Conservation (phyloP, 2,329 filamentous ascomycete genomes). For the Hypoxylon rubiginosum region DNA sequence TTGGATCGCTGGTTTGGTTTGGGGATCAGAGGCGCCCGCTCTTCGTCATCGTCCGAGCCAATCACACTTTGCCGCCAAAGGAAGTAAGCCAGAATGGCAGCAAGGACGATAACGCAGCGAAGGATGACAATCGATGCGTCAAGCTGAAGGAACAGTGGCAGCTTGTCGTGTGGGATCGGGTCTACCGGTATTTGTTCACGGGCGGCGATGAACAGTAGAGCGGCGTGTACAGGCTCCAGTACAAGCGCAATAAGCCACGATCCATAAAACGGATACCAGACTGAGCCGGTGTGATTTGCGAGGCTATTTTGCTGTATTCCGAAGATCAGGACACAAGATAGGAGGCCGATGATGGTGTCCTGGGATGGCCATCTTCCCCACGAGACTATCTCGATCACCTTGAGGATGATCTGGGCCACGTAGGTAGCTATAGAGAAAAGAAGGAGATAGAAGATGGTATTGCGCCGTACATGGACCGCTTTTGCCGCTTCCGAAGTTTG, state of each 20-base stretch:
- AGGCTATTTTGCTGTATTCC: slow-evolving; percentile 70
- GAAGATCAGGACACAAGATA: slow-evolving; percentile 75
- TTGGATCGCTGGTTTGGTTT: slow-evolving; percentile 54
- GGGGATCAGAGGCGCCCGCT: slow-evolving; percentile 70
- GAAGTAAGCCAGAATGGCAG: slow-evolving; percentile 48
- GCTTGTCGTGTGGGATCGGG: slow-evolving; percentile 26
- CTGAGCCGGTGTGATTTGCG: slow-evolving; percentile 62
- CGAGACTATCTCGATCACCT: slow-evolving; percentile 55
- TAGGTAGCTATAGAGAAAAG: slow-evolving; percentile 61
- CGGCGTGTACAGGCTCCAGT: slow-evolving; percentile 65
- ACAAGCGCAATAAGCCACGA: slow-evolving; percentile 71
- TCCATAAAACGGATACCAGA: slow-evolving; percentile 75
- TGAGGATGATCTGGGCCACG: slow-evolving; percentile 59
- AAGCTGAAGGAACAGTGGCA: slow-evolving; percentile 43
- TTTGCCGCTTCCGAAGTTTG: slow-evolving; percentile 59
- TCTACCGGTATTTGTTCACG: slow-evolving; percentile 28
- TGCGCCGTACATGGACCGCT: slow-evolving; percentile 57
- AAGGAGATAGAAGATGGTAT: slow-evolving; percentile 60
- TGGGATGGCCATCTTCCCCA: slow-evolving; percentile 58
- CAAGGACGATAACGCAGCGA: slow-evolving; percentile 53
- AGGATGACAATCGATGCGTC: slow-evolving; percentile 51
- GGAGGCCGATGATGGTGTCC: slow-evolving; percentile 66
- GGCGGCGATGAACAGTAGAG: slow-evolving; percentile 53
- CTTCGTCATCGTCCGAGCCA: slow-evolving; percentile 59
- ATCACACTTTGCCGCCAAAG: slow-evolving; percentile 41